Evolutionary conservation across 1,284 basidiomycete species (phyloP).

Genomic region (Pisolithus thermaeus): DNA sequence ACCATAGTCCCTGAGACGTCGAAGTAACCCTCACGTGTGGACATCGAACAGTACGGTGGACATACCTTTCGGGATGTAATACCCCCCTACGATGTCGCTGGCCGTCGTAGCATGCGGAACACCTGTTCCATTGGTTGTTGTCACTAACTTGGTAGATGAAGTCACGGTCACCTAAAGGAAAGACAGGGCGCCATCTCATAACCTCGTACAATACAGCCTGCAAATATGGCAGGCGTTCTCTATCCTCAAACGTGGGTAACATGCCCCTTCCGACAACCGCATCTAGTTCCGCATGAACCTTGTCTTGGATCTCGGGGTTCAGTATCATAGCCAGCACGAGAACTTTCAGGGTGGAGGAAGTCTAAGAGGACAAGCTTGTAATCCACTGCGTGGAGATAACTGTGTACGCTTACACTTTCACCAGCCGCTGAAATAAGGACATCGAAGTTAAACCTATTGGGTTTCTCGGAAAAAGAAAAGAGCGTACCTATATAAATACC

Average conservation of each 20-base stretch:
- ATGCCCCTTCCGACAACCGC: conserved; percentile 30
- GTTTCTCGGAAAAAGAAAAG: too few relatives aligned
- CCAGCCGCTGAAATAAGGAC: conserved; percentile 13
- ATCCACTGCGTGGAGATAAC: not conserved
- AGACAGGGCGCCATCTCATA: conserved; percentile 42
- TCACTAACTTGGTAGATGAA: not conserved
- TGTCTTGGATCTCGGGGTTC: conserved; percentile 38
- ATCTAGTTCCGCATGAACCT: conserved; percentile 41
- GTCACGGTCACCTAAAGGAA: conserved; percentile 30
- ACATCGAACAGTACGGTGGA: not conserved
- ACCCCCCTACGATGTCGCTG: conserved; percentile 39
- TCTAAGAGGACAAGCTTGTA: conserved; percentile 25
- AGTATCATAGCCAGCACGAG: conserved; percentile 47
- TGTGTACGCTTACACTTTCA: conserved; percentile 14
- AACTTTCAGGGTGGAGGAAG: conserved; percentile 36
- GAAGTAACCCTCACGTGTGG: not conserved
- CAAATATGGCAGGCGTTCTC: conserved; percentile 37
- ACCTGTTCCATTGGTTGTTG: conserved; percentile 20
- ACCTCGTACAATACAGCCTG: conserved; percentile 46
- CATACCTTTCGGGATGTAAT: conserved; percentile 33
- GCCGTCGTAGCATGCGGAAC: conserved; percentile 36
- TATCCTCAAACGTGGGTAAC: conserved; percentile 37
- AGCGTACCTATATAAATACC: too few relatives aligned
- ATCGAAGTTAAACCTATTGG: not conserved
- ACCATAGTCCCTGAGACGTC: not conserved